These are phyloP conservation scores for Helianthus tuberosus DNA, from an alignment of 129 eudicot genomes.

Conservation along the genomic window DNA sequence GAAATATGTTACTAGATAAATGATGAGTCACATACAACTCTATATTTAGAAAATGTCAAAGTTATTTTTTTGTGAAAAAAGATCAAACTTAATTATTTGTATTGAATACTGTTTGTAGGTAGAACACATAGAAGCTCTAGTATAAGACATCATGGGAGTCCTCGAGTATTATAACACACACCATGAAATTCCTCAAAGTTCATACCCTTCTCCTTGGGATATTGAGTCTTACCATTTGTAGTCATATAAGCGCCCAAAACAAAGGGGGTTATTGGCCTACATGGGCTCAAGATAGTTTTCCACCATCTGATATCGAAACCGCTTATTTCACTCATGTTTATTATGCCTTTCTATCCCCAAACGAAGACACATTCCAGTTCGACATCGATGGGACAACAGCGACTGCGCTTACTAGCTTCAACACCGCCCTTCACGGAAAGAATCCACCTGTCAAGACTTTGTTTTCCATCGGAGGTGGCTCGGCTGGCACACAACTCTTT, in stretches of 20 bases:
- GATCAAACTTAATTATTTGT: too few species aligned
- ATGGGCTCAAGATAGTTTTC: conserved; percentile 36
- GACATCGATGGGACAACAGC: conserved; percentile 42
- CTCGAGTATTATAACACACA: neutral
- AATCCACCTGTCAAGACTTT: conserved; percentile 49
- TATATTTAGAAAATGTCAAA: too few species aligned
- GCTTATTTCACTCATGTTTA: conserved; percentile 59
- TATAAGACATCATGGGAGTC: conserved; percentile 1
- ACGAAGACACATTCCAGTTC: conserved; percentile 54
- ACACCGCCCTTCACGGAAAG: conserved; percentile 47
- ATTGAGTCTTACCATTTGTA: conserved; percentile 17
- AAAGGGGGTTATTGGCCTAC: conserved; percentile 79
- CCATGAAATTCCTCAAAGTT: conserved; percentile 28
- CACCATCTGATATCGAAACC: conserved; percentile 56
- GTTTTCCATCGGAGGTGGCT: conserved; percentile 67
- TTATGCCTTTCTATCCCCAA: conserved; percentile 64
- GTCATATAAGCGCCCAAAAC: neutral
- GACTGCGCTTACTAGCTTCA: conserved; percentile 51
- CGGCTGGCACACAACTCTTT: conserved; percentile 31
- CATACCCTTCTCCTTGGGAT: conserved; percentile 18
- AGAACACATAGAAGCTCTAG: too few species aligned
- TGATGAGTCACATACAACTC: too few species aligned
- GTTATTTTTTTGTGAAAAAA: too few species aligned
- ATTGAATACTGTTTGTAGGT: neutral
- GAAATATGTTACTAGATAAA: too few species aligned